phyloP scores from a whole-genome alignment of 2,329 filamentous ascomycete genomes.

The Xylariaceae sp. region DNA sequence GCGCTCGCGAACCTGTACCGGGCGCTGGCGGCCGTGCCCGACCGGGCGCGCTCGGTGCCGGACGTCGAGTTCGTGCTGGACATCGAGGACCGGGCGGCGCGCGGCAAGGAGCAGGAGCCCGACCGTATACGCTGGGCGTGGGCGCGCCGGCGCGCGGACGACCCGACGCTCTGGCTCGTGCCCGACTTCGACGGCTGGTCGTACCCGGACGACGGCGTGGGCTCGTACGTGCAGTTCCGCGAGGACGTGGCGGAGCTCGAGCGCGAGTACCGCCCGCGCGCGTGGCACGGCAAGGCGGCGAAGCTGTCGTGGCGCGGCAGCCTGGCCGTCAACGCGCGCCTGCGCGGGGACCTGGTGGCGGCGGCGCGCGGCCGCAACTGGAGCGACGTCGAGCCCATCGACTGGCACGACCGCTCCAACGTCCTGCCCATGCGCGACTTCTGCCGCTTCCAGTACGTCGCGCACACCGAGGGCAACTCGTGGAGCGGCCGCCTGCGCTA shows the following conservation, averaged over 20 bases:
- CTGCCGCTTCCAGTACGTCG: slow-evolving; percentile 33
- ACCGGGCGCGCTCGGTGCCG: slow-evolving; percentile 25
- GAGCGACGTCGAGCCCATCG: slow-evolving; percentile 34
- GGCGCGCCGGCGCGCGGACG: slow-evolving; percentile 24
- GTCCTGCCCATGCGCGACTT: slow-evolving; percentile 33
- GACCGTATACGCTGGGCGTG: slow-evolving; percentile 28
- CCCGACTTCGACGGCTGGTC: slow-evolving; percentile 31
- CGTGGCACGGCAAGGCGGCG: slow-evolving; percentile 31
- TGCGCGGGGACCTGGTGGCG: slow-evolving; percentile 30
- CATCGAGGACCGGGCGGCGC: slow-evolving; percentile 26
- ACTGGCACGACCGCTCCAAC: slow-evolving; percentile 31
- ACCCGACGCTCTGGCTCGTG: slow-evolving; percentile 30
- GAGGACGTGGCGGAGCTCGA: slow-evolving; percentile 26
- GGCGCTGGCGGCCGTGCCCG: slow-evolving; percentile 23
- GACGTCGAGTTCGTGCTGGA: slow-evolving; percentile 30
- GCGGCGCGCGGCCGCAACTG: slow-evolving; percentile 29
- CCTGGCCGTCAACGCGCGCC: slow-evolving; percentile 31
- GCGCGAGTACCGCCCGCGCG: slow-evolving; percentile 11
- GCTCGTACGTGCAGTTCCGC: slow-evolving; percentile 28
- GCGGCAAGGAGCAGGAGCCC: slow-evolving; percentile 20
- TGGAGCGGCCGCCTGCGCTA: slow-evolving; percentile 39
- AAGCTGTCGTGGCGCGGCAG: slow-evolving; percentile 39
- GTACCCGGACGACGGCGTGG: slow-evolving; percentile 29
- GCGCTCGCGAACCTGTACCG: slow-evolving; percentile 28
- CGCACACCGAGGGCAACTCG: slow-evolving; percentile 34